Base-by-base conservation (phyloP, 306 rosid species). In the Amphicarpaea edgeworthii region DNA sequence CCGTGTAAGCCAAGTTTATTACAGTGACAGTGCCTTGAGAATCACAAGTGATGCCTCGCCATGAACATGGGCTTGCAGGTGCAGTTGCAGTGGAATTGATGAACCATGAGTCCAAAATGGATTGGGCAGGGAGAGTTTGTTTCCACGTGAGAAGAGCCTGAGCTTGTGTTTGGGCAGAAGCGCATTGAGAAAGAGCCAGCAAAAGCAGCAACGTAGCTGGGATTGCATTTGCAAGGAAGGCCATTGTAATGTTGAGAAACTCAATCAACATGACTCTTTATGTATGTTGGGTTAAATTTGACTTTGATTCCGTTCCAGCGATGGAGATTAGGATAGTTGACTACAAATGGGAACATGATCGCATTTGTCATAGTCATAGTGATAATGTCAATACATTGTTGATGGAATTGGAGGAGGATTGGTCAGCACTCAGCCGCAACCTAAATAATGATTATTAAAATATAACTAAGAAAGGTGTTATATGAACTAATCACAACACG, bases 101-200 rank as follows among this genome's bases (percentile, higher is more conserved):
- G 37, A 67, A 6, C 91, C 94, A 87, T n/a, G 91, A 65, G 5
- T 82, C 79, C 1, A 89, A 46, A 42, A 85, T 50, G 20, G 78
- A 12, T 58, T 87, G 89, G 2, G 46, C 4, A 1, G 93, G 90
- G 4, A 89, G 83, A 75, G 80, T 87, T 11, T 46, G 40, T 60
- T 89, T 89, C 93, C 93, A 89, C 14, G 12, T 67, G 10, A 87
- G 76, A 3, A 87, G 75, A 28, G 93, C 89, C 24, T 89, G 81
- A n/a, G 57, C 49, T 77, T 85, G 87, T 49, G 80, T 66, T 16
- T 62, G 55, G 17, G 76, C 83, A 12, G 40, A 59, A 7, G 47
- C 50, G 20, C 8, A 19, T 20, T 60, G 46, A 34, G 63, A 59
- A 7, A 78, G 69, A 70, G 47, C 20, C 6, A 83, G 15, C 9